Conservation (phyloP, 1,139 yeast genomes). For the Suhomyces maxii region DNA sequence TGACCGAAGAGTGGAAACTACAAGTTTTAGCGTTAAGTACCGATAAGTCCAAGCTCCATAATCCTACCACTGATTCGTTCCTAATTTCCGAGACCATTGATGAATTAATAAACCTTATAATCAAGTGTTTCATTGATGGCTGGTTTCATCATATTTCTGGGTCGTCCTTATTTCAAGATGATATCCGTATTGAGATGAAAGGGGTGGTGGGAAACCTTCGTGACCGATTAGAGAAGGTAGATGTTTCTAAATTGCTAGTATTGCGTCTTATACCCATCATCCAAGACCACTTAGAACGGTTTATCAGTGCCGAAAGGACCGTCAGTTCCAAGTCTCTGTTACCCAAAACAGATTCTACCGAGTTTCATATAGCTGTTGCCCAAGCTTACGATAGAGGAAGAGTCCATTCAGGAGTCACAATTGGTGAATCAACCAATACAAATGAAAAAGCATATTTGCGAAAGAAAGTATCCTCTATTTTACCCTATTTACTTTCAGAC, state of each 20-base stretch:
- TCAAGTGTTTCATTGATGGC: constrained; percentile 59
- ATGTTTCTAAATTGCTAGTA: constrained; percentile 59
- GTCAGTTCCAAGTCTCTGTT: constrained; percentile 22
- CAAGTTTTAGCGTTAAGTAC: constrained; percentile 7
- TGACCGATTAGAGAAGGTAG: constrained; percentile 42
- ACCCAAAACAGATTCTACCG: constrained; percentile 17
- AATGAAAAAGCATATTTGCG: constrained; percentile 57
- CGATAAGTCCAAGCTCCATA: constrained; percentile 5
- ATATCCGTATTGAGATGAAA: constrained; percentile 51
- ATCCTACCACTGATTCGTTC: constrained; percentile 49
- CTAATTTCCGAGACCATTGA: constrained; percentile 55
- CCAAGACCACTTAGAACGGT: constrained; percentile 63
- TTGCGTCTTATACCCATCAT: constrained; percentile 61
- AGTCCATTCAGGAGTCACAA: constrained; percentile 62
- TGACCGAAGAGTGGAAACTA: constrained; percentile 10
- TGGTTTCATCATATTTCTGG: constrained; percentile 63
- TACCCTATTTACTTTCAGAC: constrained; percentile 52
- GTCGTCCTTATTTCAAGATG: constrained; percentile 52
- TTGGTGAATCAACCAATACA: constrained; percentile 40
- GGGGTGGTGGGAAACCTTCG: constrained; percentile 43
- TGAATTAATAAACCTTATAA: constrained; percentile 50
- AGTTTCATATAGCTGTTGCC: constrained; percentile 56
- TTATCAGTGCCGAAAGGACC: constrained; percentile 52
- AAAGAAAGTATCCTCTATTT: constrained; percentile 37
- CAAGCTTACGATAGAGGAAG: constrained; percentile 56